Conservation (phyloP, 495 filamentous ascomycete genomes). For the Penicillium mononematosum region DNA sequence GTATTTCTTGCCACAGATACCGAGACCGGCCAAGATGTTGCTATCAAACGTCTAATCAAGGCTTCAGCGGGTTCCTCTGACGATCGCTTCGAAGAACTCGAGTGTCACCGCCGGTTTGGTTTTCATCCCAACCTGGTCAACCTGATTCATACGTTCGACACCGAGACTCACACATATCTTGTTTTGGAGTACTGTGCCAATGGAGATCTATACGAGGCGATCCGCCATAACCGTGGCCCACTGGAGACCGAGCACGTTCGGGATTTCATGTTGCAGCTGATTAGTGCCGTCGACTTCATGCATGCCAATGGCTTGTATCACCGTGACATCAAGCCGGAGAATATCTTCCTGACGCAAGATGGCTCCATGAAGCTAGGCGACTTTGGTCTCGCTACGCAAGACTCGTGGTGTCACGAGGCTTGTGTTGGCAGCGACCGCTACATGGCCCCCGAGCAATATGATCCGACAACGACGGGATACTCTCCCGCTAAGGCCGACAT, state of each 20-base stretch:
- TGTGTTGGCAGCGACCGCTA: conserved; percentile 97
- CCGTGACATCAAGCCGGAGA: conserved; percentile 99
- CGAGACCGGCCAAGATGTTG: conserved; percentile 71
- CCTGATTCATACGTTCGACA: conserved; percentile 87
- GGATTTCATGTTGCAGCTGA: conserved; percentile 91
- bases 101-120: conserved; percentile 74
- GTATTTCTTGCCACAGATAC: conserved; percentile 88
- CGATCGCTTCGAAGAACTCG: conserved; percentile 83
- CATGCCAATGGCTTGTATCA: conserved; percentile 90
- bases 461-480: conserved; percentile 80
- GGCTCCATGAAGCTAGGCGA: conserved; percentile 95
- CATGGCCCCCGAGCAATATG: conserved; percentile 98
- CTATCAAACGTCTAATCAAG: conserved; percentile 93
- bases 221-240: conserved; percentile 81
- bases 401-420: conserved; percentile 82
- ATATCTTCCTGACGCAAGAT: conserved; percentile 87
- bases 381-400: conserved; percentile 86
- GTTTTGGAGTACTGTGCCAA: conserved; percentile 96
- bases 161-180: conserved; percentile 81
- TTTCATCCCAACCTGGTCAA: conserved; percentile 92
- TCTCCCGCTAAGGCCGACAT: conserved; percentile 91
- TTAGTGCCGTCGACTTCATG: conserved; percentile 87
- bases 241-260: conserved; percentile 94
- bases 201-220: conserved; percentile 96
- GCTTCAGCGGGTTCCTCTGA: conserved; percentile 59